Conservation (phyloP, 225 moss, liverwort and hornwort genomes). For the Straminergon stramineum region DNA sequence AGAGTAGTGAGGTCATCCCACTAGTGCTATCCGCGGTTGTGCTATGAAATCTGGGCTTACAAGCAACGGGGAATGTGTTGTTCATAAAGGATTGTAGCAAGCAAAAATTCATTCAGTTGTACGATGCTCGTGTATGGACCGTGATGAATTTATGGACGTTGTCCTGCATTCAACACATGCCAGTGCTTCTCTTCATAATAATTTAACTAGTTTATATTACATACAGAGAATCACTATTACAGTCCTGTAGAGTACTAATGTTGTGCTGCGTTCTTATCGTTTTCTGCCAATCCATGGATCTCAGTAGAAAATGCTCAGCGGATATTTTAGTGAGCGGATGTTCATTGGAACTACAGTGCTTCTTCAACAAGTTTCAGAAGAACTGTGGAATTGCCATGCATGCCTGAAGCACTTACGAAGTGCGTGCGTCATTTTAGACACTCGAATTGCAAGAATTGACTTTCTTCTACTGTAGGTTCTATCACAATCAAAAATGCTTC, state of each 20-base stretch:
- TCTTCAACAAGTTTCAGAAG: not conserved
- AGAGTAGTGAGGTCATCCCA: not conserved
- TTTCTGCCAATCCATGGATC: not conserved
- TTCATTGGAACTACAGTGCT: not conserved
- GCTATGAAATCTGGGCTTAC: not conserved
- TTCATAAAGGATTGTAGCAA: not conserved
- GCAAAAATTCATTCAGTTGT: not conserved
- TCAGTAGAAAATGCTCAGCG: not conserved
- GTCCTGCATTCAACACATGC: not conserved
- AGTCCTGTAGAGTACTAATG: not conserved
- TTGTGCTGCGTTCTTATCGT: not conserved
- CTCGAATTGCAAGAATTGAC: not conserved
- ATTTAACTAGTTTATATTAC: not conserved
- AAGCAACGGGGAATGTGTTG: not conserved
- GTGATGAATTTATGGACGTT: not conserved
- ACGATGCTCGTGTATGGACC: not conserved
- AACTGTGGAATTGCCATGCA: not conserved
- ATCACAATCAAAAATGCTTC: not conserved
- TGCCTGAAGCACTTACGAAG: not conserved
- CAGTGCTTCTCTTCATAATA: not conserved
- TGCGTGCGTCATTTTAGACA: not conserved
- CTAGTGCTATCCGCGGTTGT: not conserved
- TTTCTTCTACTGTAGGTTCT: not conserved
- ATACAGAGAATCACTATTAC: not conserved
- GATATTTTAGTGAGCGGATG: not conserved